Evolutionary conservation across 2,329 filamentous ascomycete genomes (phyloP), one percentile per base, ranked within the genome.

Genomic region (Xenoacremonium recifei): DNA sequence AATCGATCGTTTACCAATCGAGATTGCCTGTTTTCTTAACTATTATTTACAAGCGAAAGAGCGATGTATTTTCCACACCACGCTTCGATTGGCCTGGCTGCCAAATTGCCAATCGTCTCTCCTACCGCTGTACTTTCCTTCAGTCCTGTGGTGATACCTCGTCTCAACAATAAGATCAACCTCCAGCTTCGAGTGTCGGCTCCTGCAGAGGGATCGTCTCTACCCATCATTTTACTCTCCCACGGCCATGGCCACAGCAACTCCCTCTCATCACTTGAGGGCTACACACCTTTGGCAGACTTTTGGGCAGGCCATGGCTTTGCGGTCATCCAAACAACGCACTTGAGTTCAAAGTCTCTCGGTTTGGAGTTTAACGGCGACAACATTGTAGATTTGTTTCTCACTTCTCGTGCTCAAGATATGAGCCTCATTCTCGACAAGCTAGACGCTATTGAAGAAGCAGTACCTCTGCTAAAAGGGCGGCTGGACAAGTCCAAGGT

Each of bases 301-400:
- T 60, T 55, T 41, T 59, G 49, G 49, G 58, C 58, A 5, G 49
- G 48, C 0, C 58, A 57, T 25, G 58, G 58, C 5, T 59, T 61
- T 20, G 55, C 50, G 2, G 58, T 61, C 25, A 50, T 60, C 18
- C 58, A 59, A 10, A 56, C 58, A 3, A 60, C 58, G 0, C 58
- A 59, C 12, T 13, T 59, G 19, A 58, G 51, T 37, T 58, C 58
- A 6, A 44, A 44, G 0, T 45, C 50, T 2, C 35, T 60, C 1
- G 42, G 29, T 2, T 40, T 49, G 4, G 35, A 48, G 0, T 2
- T 48, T 0, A 35, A 39, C 1, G 23, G 31, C 0, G 48, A 51
- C 4, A 48, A 38, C 1, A 42, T 55, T 3, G 39, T 42, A 0
- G 55, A 56, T 1, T 35, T 57, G 0, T 54, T 52, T 9, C 47